Evolutionary conservation across 73 alveolate genomes (phyloP).

Genomic region (Durusdinium trenchii): DNA sequence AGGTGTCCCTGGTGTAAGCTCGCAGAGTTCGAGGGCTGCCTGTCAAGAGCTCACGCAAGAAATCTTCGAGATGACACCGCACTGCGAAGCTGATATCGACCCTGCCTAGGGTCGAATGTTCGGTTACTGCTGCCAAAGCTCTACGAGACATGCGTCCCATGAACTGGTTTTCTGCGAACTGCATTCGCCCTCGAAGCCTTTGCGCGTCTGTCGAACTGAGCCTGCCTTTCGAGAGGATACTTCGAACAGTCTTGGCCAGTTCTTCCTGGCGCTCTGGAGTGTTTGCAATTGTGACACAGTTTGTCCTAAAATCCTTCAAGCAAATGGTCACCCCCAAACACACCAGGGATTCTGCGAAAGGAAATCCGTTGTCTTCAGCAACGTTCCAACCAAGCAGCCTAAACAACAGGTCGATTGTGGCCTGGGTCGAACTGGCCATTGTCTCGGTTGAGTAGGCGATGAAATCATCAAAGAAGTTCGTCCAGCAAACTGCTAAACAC

Average conservation of each 20-base stretch:
- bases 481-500: not conserved
- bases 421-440: not conserved
- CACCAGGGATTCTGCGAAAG: not conserved
- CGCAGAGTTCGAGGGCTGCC: not conserved
- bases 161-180: not conserved
- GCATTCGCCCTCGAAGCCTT: not conserved
- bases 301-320: not conserved
- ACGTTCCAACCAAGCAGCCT: not conserved
- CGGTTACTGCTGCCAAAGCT: not conserved
- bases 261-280: not conserved
- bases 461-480: not conserved
- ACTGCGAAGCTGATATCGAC: not conserved
- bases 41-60: not conserved
- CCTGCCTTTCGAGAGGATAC: not conserved
- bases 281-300: not conserved
- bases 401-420: not conserved
- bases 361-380: not conserved
- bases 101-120: not conserved
- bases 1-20: too few species aligned
- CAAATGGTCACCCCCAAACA: not conserved
- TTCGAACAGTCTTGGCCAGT: not conserved
- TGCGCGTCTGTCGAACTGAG: not conserved
- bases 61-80: not conserved
- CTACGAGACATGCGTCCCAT: not conserved
- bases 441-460: not conserved